Conservation (phyloP, 768 basidiomycete genomes). For the Mycena chlorophos region DNA sequence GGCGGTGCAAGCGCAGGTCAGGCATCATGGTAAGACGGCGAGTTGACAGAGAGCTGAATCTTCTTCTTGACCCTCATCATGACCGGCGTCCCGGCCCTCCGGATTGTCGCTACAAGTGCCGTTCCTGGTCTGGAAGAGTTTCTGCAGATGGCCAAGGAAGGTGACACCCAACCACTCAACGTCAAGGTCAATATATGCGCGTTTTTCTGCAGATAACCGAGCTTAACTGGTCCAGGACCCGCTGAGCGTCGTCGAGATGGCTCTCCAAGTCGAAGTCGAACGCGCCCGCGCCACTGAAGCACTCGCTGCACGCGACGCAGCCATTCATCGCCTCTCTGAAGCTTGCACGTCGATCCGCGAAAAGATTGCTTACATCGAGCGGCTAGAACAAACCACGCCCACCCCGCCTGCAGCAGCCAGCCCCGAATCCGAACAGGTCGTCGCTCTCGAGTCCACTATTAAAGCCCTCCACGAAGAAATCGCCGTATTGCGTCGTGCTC, state of each 20-base stretch:
- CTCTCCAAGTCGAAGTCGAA: slow-evolving; percentile 56
- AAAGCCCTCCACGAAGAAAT: slow-evolving; percentile 41
- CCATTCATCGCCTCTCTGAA: slow-evolving; percentile 55
- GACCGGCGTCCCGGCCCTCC: slow-evolving; percentile 4
- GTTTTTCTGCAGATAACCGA: neutral
- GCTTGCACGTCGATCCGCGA: slow-evolving; percentile 63
- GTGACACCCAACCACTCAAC: slow-evolving; percentile 9
- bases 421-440: slow-evolving; percentile 39
- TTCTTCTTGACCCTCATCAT: too few species aligned
- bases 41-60: too few species aligned
- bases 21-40: too few species aligned
- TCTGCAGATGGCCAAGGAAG: slow-evolving; percentile 12
- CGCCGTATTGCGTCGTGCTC: slow-evolving; percentile 1
- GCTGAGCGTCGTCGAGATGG: slow-evolving; percentile 50
- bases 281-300: slow-evolving; percentile 56
- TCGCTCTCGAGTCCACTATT: slow-evolving; percentile 37
- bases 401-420: slow-evolving; percentile 13
- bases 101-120: slow-evolving; percentile 4
- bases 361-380: slow-evolving; percentile 53
- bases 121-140: slow-evolving; percentile 15
- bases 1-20: neutral
- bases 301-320: slow-evolving; percentile 61
- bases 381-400: slow-evolving; percentile 44
- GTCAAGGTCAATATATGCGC: slow-evolving; percentile 14
- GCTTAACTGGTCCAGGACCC: slow-evolving; percentile 35